Evolutionary conservation across 495 filamentous ascomycete genomes (phyloP).

Genomic region (Penicillium silybi): DNA sequence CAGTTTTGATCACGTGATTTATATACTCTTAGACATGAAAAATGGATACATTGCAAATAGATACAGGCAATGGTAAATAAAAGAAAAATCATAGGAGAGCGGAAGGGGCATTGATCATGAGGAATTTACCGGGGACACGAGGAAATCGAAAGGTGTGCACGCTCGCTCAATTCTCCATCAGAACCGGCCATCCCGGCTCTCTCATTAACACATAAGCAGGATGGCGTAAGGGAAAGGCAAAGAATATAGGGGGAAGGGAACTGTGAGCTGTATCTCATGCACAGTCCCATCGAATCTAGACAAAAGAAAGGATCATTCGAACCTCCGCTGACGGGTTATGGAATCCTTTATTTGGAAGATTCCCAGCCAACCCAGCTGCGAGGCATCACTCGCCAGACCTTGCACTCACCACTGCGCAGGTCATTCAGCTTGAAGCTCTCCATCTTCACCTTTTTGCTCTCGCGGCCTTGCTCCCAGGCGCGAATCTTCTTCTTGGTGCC

Average conservation of each 20-base stretch:
- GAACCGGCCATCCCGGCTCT: constrained; percentile 14
- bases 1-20: background rate
- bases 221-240: constrained; percentile 4
- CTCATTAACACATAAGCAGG: constrained; percentile 25
- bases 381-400: constrained; percentile 95
- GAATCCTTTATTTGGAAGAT: constrained; percentile 23
- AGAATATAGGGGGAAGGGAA: constrained; percentile 9
- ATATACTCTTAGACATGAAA: background rate
- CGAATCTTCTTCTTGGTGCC: constrained; percentile 97
- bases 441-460: constrained; percentile 89
- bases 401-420: constrained; percentile 88
- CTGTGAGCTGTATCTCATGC: constrained; percentile 20
- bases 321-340: background rate
- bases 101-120: constrained; percentile 15
- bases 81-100: constrained; percentile 9
- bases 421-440: constrained; percentile 94
- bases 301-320: constrained; percentile 7
- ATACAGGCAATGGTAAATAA: constrained; percentile 20
- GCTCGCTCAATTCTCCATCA: constrained; percentile 29
- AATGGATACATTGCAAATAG: constrained; percentile 25
- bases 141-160: constrained; percentile 19
- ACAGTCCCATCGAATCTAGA: constrained; percentile 16
- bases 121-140: constrained; percentile 17
- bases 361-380: constrained; percentile 91
- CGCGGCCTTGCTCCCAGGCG: constrained; percentile 91